Conservation (phyloP, 2,329 filamentous ascomycete species). For the Cladophialophora bantiana region DNA sequence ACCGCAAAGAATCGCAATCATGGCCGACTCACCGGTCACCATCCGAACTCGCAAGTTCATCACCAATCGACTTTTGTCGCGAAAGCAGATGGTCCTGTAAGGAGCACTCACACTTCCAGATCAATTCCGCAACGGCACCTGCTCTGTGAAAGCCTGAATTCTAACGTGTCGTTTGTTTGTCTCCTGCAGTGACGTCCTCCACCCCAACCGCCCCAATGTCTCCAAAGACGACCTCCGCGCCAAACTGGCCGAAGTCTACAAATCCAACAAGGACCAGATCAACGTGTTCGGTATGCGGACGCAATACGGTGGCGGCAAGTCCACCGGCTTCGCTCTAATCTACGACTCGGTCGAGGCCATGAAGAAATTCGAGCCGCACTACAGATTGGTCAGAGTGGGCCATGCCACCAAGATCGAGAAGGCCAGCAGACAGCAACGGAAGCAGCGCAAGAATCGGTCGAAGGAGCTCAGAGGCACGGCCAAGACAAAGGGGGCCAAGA, state of each 20-base stretch:
- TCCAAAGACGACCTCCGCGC: constrained; percentile 97
- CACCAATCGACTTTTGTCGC: constrained; percentile 97
- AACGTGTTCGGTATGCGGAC: constrained; percentile 98
- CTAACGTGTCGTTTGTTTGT: constrained; percentile 2
- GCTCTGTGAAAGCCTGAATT: not conserved
- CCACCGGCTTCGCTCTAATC: constrained; percentile 96
- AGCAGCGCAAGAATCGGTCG: constrained; percentile 99
- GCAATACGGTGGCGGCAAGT: constrained; percentile 99
- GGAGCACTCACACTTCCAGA: constrained; percentile 50
- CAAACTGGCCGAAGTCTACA: constrained; percentile 96
- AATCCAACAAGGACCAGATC: constrained; percentile 96
- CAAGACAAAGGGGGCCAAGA: constrained; percentile 98
- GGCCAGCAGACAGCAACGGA: constrained; percentile 99
- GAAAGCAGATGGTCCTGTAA: constrained; percentile 99
- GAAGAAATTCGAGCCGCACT: constrained; percentile 99
- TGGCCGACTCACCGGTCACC: constrained; percentile 83
- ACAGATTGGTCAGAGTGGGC: constrained; percentile 94
- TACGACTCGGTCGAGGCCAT: constrained; percentile 98
- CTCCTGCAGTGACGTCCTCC: constrained; percentile 87
- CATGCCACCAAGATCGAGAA: constrained; percentile 94
- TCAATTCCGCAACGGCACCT: not conserved
- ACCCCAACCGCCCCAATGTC: constrained; percentile 98
- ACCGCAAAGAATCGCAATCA: constrained; percentile 62
- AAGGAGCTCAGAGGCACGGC: constrained; percentile 98
- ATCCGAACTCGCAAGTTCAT: constrained; percentile 99